Percentiles rank a stretch among this genome's conserved stretches.
Conservation (phyloP, 805 yeast species). For the Saccharomycopsis fibuligera region DNA sequence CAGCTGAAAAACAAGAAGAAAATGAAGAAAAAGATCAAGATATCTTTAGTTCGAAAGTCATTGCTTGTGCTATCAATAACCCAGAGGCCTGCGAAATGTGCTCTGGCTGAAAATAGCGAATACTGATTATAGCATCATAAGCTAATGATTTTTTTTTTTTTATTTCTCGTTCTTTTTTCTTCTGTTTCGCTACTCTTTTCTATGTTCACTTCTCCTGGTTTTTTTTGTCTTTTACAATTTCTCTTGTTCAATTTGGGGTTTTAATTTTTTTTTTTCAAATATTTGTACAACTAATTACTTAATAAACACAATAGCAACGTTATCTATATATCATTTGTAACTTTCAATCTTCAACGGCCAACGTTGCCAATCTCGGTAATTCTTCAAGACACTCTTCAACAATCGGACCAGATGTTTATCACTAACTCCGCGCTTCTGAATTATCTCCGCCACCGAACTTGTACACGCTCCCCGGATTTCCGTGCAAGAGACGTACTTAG, state of each 20-base stretch:
- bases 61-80: constrained; percentile 95
- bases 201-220: not conserved
- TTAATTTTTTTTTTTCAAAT: too few species aligned
- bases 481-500: too few species aligned
- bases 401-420: too few species aligned
- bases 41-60: constrained; percentile 85
- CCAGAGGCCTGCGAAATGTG: constrained; percentile 99
- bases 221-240: not conserved
- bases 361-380: too few species aligned
- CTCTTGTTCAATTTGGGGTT: too few species aligned
- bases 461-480: too few species aligned
- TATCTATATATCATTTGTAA: too few species aligned
- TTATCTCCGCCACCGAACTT: too few species aligned
- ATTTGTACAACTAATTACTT: not conserved
- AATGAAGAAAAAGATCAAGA: constrained; percentile 51
- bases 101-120: constrained; percentile 58
- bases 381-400: too few species aligned
- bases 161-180: not conserved
- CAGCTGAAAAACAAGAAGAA: constrained; percentile 25
- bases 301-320: too few species aligned
- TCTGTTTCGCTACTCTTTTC: not conserved
- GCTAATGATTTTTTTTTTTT: not conserved
- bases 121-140: not conserved
- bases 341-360: too few species aligned
- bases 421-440: too few species aligned